Conservation (phyloP, 2,329 filamentous ascomycete genomes). For the Pseudopyricularia cyperi region DNA sequence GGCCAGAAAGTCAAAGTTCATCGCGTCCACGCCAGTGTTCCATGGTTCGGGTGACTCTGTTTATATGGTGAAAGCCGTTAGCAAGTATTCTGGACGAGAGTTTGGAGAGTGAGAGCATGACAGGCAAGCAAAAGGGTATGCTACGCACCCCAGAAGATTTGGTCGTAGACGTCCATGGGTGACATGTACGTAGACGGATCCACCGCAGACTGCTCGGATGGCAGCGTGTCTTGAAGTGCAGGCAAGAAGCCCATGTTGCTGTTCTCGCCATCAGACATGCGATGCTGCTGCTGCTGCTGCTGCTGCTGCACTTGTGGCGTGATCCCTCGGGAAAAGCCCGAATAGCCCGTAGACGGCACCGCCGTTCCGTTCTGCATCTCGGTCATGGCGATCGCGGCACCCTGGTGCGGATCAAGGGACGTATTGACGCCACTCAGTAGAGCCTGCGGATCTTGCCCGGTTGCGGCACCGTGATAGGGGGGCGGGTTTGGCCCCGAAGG, state of each 20-base stretch:
- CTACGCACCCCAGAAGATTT: constrained; percentile 50
- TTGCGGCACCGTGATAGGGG: neutral
- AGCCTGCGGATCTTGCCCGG: constrained; percentile 4
- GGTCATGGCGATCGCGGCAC: constrained; percentile 51
- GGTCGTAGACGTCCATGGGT: constrained; percentile 55
- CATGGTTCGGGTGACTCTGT: constrained; percentile 47
- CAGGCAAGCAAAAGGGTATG: neutral
- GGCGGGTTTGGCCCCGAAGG: neutral
- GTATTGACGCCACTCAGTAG: constrained; percentile 12
- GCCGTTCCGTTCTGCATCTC: constrained; percentile 45
- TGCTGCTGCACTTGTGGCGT: neutral
- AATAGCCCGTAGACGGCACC: neutral
- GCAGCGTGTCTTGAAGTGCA: constrained; percentile 18
- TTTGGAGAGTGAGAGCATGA: too few relatives aligned
- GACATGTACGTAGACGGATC: constrained; percentile 49
- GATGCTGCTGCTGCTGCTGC: neutral
- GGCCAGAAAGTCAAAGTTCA: constrained; percentile 49
- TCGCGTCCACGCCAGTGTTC: constrained; percentile 39
- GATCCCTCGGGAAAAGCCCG: neutral
- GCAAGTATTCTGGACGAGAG: neutral
- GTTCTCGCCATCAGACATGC: too few relatives aligned
- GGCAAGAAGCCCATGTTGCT: constrained; percentile 22
- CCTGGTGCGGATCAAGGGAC: constrained; percentile 39
- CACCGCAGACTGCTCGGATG: constrained; percentile 11
- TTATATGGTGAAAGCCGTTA: neutral